Conservation (phyloP, 805 yeast species). For the Hanseniaspora vineae region DNA sequence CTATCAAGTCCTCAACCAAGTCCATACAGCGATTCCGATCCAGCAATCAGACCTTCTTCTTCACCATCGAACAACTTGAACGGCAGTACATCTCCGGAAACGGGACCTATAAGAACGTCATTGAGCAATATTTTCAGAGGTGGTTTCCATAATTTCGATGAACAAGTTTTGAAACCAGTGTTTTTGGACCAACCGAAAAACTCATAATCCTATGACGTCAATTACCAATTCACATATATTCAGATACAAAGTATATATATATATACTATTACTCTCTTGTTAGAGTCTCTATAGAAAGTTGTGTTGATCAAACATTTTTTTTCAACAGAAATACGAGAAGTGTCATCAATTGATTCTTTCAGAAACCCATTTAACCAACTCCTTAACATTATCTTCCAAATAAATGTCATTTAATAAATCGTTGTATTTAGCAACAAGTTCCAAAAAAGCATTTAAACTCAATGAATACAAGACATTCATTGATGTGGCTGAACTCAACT, state of each 20-base stretch:
- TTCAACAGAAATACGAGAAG: neutral
- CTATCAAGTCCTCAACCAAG: neutral
- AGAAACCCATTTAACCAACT: slow-evolving; percentile 60
- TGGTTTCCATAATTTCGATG: slow-evolving; percentile 74
- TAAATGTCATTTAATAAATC: slow-evolving; percentile 50
- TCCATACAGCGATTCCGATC: too few species aligned
- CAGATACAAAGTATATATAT: neutral
- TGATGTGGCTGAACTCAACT: slow-evolving; percentile 23
- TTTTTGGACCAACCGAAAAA: slow-evolving; percentile 42
- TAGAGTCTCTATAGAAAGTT: too few species aligned
- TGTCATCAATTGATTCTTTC: slow-evolving; percentile 27
- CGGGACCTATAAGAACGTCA: neutral
- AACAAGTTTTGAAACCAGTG: slow-evolving; percentile 85
- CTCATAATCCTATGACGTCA: neutral
- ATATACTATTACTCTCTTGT: neutral
- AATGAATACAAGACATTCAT: slow-evolving; percentile 49
- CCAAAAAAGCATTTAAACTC: slow-evolving; percentile 49
- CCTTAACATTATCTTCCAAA: slow-evolving; percentile 48
- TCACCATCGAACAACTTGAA: neutral
- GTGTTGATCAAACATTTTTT: neutral
- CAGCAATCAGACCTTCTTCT: neutral
- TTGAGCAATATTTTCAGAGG: slow-evolving; percentile 7
- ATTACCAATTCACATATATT: neutral
- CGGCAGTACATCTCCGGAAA: too few species aligned
- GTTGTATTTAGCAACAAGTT: slow-evolving; percentile 52